A percentile compares a stretch with the other conserved stretches of the same genome.
Evolutionary conservation across 345 rosid genomes (phyloP).

Genomic region (Pistacia vera): DNA sequence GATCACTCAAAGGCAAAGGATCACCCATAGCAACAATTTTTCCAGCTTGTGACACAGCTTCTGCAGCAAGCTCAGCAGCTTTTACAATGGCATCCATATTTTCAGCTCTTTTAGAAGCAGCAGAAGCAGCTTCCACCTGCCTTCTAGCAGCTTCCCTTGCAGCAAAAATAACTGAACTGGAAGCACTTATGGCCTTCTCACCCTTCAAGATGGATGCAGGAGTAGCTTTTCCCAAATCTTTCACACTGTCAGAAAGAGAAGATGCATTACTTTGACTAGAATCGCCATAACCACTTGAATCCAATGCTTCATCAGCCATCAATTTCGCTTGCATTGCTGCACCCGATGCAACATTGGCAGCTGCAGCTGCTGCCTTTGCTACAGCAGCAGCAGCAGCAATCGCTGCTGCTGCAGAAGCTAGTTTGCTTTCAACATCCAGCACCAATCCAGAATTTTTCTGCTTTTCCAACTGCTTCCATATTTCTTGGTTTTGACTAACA

Average conservation of each 20-base stretch:
- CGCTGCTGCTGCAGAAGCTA: conserved; percentile 90
- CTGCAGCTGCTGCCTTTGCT: conserved; percentile 98
- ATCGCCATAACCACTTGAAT: conserved; percentile 31
- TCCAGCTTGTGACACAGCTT: conserved; percentile 94
- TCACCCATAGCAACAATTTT: conserved; percentile 87
- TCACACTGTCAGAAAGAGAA: conserved; percentile 35
- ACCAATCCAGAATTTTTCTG: conserved; percentile 56
- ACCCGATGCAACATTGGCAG: conserved; percentile 89
- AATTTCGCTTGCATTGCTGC: conserved; percentile 95
- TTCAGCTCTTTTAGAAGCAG: conserved; percentile 91
- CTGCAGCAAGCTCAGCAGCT: conserved; percentile 97
- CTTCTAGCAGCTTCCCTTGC: conserved; percentile 86
- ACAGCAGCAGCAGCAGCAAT: conserved; percentile 91
- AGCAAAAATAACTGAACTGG: conserved; percentile 64
- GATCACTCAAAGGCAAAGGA: conserved; percentile 59
- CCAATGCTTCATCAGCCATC: conserved; percentile 87
- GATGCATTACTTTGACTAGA: conserved; percentile 34
- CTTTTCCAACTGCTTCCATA: conserved; percentile 75
- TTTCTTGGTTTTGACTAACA: conserved; percentile 59
- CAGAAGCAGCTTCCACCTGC: conserved; percentile 87
- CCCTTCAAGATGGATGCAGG: conserved; percentile 63
- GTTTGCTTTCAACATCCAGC: conserved; percentile 60
- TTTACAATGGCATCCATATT: conserved; percentile 85
- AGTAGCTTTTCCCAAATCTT: conserved; percentile 44
- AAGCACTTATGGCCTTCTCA: conserved; percentile 47